phyloP scores from a whole-genome alignment of 208 protist species.

The Kentomonas sorsogonicus region DNA sequence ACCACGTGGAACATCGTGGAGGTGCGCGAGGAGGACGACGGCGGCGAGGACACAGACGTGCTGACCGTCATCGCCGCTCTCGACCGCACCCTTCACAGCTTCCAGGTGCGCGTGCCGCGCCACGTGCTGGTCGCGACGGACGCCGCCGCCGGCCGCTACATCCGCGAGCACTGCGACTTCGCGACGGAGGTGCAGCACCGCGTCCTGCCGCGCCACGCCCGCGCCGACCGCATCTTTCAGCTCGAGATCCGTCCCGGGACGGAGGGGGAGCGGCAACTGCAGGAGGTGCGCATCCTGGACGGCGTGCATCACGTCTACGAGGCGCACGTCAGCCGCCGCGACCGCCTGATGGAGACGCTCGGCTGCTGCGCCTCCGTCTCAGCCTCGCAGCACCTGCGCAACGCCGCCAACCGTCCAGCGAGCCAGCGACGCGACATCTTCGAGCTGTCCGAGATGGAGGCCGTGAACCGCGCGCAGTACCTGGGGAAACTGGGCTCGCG shows the following conservation, averaged over 20 bases:
- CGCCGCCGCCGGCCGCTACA: constrained; percentile 1
- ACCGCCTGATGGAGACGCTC: constrained; percentile 50
- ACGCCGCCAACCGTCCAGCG: constrained; percentile 24
- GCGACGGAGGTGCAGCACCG: constrained; percentile 29
- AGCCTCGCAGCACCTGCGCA: constrained; percentile 41
- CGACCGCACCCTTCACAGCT: constrained; percentile 50
- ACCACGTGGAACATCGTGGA: constrained; percentile 77
- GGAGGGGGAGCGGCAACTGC: constrained; percentile 64
- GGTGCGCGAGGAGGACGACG: constrained; percentile 52
- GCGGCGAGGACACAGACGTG: constrained; percentile 43
- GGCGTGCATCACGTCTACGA: constrained; percentile 77
- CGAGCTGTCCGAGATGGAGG: constrained; percentile 58
- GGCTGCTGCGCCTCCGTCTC: constrained; percentile 67
- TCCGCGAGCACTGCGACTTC: constrained; percentile 12
- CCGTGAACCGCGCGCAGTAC: constrained; percentile 35
- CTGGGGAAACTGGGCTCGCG: constrained; percentile 35
- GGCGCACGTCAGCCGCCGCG: constrained; percentile 43
- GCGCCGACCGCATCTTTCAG: constrained; percentile 38
- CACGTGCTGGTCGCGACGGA: constrained; percentile 58
- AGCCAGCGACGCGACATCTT: constrained; percentile 71
- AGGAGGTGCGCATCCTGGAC: constrained; percentile 52
- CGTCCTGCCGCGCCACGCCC: constrained; percentile 55
- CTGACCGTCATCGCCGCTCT: constrained; percentile 65
- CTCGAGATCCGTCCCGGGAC: constrained; percentile 43
- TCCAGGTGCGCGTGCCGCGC: constrained; percentile 63